phyloP scores from a whole-genome alignment of 148 eudicot species.

The Rhododendron molle region DNA sequence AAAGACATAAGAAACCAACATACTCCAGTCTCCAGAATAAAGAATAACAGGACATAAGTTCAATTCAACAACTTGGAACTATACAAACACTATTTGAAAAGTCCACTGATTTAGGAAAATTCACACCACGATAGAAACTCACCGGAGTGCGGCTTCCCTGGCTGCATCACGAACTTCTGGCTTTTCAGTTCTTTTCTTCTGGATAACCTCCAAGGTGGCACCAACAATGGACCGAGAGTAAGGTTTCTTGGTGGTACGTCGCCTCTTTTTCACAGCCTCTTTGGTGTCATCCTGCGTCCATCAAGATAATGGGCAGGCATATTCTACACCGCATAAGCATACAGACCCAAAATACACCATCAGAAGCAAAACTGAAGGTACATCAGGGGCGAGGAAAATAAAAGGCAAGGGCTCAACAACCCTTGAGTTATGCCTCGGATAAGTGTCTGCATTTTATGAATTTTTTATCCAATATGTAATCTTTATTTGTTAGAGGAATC shows the following conservation, averaged over 20 bases:
- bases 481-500: neutral
- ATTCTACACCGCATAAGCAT: neutral
- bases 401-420: neutral
- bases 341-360: neutral
- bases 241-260: constrained; percentile 28
- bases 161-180: constrained; percentile 37
- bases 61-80: neutral
- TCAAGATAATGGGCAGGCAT: neutral
- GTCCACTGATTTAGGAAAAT: neutral
- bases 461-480: neutral
- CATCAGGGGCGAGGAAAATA: neutral
- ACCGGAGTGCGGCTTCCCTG: constrained; percentile 28
- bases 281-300: constrained; percentile 21
- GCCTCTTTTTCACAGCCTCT: constrained; percentile 30
- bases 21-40: neutral
- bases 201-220: constrained; percentile 35
- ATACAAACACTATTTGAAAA: neutral
- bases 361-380: neutral
- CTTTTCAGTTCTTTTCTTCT: constrained; percentile 28
- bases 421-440: neutral
- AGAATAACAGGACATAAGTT: neutral
- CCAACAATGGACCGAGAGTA: constrained; percentile 37
- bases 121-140: neutral
- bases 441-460: neutral
- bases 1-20: neutral